phyloP scores from a whole-genome alignment of 352 stramenopile genomes.

The Phytopythium boreale region DNA sequence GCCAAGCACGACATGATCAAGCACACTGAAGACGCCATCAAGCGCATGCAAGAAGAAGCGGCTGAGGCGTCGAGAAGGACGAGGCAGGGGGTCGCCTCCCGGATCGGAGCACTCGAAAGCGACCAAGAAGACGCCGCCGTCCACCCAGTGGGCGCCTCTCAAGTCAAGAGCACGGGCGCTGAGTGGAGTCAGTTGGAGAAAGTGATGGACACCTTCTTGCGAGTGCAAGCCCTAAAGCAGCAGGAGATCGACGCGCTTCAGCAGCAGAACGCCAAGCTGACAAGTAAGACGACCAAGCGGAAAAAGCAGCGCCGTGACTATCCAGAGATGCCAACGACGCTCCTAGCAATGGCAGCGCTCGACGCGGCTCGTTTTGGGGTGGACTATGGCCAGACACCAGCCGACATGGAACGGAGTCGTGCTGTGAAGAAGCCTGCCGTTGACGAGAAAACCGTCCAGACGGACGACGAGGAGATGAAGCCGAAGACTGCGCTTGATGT shows the following conservation, averaged over 20 bases:
- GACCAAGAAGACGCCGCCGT: constrained; percentile 26
- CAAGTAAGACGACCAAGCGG: constrained; percentile 38
- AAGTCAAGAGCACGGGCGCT: constrained; percentile 11
- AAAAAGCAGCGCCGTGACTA: constrained; percentile 18
- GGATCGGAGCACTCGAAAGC: constrained; percentile 42
- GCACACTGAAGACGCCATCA: constrained; percentile 57
- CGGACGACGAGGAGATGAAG: constrained; percentile 34
- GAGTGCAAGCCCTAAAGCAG: constrained; percentile 54
- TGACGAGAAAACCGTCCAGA: constrained; percentile 60
- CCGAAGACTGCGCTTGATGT: background rate
- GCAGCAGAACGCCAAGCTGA: constrained; percentile 58
- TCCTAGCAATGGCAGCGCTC: constrained; percentile 57
- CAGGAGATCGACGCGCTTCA: constrained; percentile 56
- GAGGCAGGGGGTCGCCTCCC: constrained; percentile 19
- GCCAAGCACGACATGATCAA: constrained; percentile 61
- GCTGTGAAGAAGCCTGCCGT: background rate
- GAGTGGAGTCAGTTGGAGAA: constrained; percentile 46
- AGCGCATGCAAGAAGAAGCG: constrained; percentile 35
- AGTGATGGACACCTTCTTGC: constrained; percentile 60
- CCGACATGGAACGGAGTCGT: background rate
- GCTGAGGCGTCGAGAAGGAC: constrained; percentile 21
- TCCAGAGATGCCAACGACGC: constrained; percentile 19
- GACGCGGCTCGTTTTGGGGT: constrained; percentile 65
- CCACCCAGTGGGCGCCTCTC: background rate
- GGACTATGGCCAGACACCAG: constrained; percentile 19